Evolutionary conservation across 371 early-diverging fungal species (phyloP).

Genomic region (Blastocladiella emersonii): DNA sequence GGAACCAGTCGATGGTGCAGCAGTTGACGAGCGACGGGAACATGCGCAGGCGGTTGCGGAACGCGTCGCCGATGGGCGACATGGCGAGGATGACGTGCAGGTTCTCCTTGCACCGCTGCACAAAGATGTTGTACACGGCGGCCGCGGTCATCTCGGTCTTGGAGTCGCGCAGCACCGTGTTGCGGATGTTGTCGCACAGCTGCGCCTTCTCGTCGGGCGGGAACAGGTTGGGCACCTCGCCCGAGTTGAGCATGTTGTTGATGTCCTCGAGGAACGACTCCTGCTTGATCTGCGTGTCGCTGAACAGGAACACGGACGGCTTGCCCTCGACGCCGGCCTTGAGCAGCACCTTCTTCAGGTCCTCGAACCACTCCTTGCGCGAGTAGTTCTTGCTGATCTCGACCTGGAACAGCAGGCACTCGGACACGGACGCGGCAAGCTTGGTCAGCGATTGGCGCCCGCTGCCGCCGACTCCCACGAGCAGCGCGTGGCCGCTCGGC

Average conservation of each 20-base stretch:
- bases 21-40: conserved; percentile 45
- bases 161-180: conserved; percentile 33
- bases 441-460: conserved; percentile 36
- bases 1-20: conserved; percentile 48
- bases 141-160: conserved; percentile 32
- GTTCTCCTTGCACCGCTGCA: conserved; percentile 24
- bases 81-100: conserved; percentile 40
- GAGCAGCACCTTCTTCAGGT: conserved; percentile 31
- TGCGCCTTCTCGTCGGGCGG: conserved; percentile 25
- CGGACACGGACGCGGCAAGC: conserved; percentile 40
- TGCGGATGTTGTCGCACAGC: conserved; percentile 13
- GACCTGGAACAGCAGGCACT: conserved; percentile 39
- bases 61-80: conserved; percentile 46
- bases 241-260: conserved; percentile 42
- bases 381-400: conserved; percentile 39
- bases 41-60: conserved; percentile 38
- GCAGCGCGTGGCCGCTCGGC: conserved; percentile 36
- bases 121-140: conserved; percentile 30
- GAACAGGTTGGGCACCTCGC: conserved; percentile 46
- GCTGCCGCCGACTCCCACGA: conserved; percentile 40
- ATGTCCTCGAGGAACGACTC: conserved; percentile 40
- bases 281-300: conserved; percentile 38
- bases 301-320: conserved; percentile 33
- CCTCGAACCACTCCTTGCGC: conserved; percentile 39
- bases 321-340: conserved; percentile 35